Evolutionary conservation across 306 rosid species (phyloP).

Genomic region (Cucumis cinereus): DNA sequence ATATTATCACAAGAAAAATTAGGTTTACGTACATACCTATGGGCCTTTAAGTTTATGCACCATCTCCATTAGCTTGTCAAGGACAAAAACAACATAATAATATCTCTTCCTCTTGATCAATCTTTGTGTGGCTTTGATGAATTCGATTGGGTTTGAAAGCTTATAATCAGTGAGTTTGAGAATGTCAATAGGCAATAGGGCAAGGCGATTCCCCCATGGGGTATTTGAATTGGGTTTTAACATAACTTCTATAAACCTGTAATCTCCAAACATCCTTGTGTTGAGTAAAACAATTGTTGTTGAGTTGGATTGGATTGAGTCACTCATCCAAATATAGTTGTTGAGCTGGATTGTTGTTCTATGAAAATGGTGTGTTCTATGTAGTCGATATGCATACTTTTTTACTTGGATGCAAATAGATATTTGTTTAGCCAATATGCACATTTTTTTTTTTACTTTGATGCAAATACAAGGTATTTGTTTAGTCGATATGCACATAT

Average conservation of each 20-base stretch:
- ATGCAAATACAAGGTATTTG: too few species aligned
- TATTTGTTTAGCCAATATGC: too few species aligned
- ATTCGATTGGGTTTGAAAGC: slow-evolving; percentile 28
- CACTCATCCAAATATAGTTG: slow-evolving; percentile 38
- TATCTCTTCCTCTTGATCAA: slow-evolving; percentile 35
- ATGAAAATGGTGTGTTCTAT: too few species aligned
- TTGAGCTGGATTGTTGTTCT: too few species aligned
- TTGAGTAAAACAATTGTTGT: slow-evolving; percentile 45
- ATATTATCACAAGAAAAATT: too few species aligned
- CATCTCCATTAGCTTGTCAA: slow-evolving; percentile 22
- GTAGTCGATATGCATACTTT: too few species aligned
- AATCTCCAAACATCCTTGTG: slow-evolving; percentile 38
- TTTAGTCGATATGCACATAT: too few species aligned
- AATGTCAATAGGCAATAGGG: slow-evolving; percentile 34
- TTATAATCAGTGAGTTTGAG: slow-evolving; percentile 22
- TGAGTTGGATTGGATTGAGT: slow-evolving; percentile 29
- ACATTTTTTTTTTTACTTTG: too few species aligned
- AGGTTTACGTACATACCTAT: too few species aligned
- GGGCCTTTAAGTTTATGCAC: slow-evolving; percentile 34
- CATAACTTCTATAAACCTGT: slow-evolving; percentile 41
- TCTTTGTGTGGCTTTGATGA: slow-evolving; percentile 26
- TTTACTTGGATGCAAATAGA: too few species aligned
- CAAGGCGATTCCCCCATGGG: slow-evolving; percentile 46
- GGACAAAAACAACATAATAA: slow-evolving; percentile 26
- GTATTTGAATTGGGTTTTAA: slow-evolving; percentile 20